A percentile compares a stretch with the other conserved stretches of the same genome.
phyloP scores from a whole-genome alignment of 768 basidiomycete genomes.

The Trametes elegans region DNA sequence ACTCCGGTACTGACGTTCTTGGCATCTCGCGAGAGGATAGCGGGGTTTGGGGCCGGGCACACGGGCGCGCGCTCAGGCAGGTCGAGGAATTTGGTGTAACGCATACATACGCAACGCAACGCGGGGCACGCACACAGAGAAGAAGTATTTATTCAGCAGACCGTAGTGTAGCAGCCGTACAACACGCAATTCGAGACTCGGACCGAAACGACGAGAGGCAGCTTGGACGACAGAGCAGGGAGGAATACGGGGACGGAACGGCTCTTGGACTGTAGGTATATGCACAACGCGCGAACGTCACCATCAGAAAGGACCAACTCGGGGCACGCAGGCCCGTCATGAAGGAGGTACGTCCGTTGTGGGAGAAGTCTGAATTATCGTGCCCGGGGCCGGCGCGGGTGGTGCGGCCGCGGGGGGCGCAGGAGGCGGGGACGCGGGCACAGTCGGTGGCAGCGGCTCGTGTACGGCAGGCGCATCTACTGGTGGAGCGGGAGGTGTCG shows the following conservation, averaged over 20 bases:
- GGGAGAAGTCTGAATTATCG: no score
- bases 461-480: no score
- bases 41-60: no score
- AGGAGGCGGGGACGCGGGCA: background rate
- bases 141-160: slow-evolving; percentile 12
- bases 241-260: background rate
- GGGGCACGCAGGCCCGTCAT: no score
- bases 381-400: no score
- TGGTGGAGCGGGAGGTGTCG: background rate
- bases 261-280: no score
- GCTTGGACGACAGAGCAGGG: background rate
- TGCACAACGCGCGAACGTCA: background rate
- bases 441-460: background rate
- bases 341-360: background rate
- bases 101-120: background rate
- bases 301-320: no score
- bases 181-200: slow-evolving; percentile 3
- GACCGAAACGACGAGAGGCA: background rate
- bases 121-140: background rate
- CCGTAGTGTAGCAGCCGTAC: slow-evolving; percentile 14
- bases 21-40: no score
- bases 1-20: no score
- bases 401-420: background rate
- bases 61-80: no score
- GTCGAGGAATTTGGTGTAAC: background rate